A percentile compares a stretch with the other conserved stretches of the same genome.
Conservation (phyloP, 805 yeast species). For the Wickerhamiella qilinensis region DNA sequence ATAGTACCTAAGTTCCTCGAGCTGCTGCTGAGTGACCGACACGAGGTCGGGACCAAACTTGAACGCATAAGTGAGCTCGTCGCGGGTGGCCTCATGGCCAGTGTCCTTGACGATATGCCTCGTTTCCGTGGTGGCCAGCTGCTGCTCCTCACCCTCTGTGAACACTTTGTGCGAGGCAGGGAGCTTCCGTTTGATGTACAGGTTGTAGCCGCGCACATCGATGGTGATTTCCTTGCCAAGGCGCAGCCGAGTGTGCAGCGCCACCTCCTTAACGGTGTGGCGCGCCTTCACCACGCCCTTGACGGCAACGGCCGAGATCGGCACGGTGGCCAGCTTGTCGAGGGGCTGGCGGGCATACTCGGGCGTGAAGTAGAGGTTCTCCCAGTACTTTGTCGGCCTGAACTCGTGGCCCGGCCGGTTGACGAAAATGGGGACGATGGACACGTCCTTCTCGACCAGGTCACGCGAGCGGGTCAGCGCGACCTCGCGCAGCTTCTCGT, state of each 20-base stretch:
- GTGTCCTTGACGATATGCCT: slow-evolving; percentile 26
- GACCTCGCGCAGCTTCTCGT: slow-evolving; percentile 3
- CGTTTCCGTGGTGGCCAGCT: slow-evolving; percentile 35
- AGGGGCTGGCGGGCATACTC: neutral
- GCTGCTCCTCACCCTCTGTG: slow-evolving; percentile 34
- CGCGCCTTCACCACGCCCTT: slow-evolving; percentile 5
- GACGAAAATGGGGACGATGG: slow-evolving; percentile 11
- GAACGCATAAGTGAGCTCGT: slow-evolving; percentile 25
- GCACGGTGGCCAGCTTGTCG: neutral
- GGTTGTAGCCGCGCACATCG: slow-evolving; percentile 55
- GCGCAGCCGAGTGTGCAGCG: slow-evolving; percentile 5
- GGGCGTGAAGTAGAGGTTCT: slow-evolving; percentile 1
- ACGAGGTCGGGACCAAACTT: slow-evolving; percentile 28
- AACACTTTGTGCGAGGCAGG: slow-evolving; percentile 36
- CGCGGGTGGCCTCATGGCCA: slow-evolving; percentile 27
- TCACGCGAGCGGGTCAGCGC: slow-evolving; percentile 16
- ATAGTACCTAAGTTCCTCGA: slow-evolving; percentile 21
- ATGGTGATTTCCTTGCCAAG: slow-evolving; percentile 27
- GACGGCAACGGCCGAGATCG: slow-evolving; percentile 4
- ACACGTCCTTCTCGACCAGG: slow-evolving; percentile 9
- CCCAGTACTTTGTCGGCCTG: slow-evolving; percentile 11
- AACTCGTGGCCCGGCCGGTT: slow-evolving; percentile 2
- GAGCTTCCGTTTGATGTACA: slow-evolving; percentile 39
- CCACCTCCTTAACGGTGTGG: slow-evolving; percentile 5
- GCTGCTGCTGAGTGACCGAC: slow-evolving; percentile 25